Conservation (phyloP, 2,329 filamentous ascomycete species). For the Diaporthe longicolla region DNA sequence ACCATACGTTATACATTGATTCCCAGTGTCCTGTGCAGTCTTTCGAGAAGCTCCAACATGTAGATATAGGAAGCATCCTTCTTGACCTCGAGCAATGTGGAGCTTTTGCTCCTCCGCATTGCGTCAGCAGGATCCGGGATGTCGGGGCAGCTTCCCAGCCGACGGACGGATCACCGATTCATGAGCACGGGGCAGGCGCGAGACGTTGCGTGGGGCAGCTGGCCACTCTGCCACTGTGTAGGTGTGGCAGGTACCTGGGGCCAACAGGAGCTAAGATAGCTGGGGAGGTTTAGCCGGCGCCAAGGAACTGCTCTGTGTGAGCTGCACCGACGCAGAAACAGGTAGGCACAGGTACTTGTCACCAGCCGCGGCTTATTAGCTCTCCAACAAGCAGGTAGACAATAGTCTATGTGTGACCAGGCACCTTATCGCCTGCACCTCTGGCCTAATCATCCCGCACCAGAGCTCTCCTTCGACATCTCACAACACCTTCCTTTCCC, state of each 20-base stretch:
- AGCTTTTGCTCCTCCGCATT: conserved; percentile 26
- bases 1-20: neutral
- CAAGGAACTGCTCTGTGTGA: conserved; percentile 19
- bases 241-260: neutral
- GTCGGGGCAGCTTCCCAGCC: conserved; percentile 32
- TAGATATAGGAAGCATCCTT: neutral
- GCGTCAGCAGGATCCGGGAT: conserved; percentile 22
- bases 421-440: conserved; percentile 27
- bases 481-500: neutral
- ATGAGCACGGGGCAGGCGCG: conserved; percentile 13
- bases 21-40: neutral
- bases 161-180: conserved; percentile 21
- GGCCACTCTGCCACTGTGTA: neutral
- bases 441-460: conserved; percentile 25
- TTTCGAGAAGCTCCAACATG: neutral
- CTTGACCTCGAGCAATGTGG: neutral
- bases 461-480: neutral
- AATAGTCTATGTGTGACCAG: conserved; percentile 4
- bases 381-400: neutral
- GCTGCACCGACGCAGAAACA: conserved; percentile 29
- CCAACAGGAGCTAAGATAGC: neutral
- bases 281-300: conserved; percentile 22
- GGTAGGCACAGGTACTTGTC: neutral
- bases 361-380: conserved; percentile 30
- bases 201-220: neutral